Base-by-base conservation (phyloP, 257 asterid genomes). In the Scutellaria barbata region DNA sequence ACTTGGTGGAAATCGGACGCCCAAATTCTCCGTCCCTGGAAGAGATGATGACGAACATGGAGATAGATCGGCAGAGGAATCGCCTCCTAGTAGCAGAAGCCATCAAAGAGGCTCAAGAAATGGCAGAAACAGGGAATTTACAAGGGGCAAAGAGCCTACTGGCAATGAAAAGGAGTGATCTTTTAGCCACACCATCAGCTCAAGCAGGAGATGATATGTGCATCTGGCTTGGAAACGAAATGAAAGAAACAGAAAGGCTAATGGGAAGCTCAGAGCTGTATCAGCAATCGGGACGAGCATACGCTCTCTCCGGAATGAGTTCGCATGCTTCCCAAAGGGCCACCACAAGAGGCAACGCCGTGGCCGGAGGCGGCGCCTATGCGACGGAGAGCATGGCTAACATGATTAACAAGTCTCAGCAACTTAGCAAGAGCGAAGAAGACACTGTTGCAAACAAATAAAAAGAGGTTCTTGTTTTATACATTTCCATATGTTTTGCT, bases 1-100 rank as follows among this genome's bases (percentile, higher is more conserved):
- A 73, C 10, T 42, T 73, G 12, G 77, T 73, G 1, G 72, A 73
- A 37, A 25, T 73, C 10, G 6, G 40, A 1, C 77, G 77, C 11
- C 66, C 72, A 7, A 42, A 17, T 25, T 1, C 10, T 13, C 59
- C 43, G 0, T 7, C 60, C 9, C 33, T 59, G 5, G 33, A 65
- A 17, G 77, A 73, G 5, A 30, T 54, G 66, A 10, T 8, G 0
- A 3, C 65, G 9, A 53, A 64, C 42, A 1, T 73, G 30, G 77
- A 73, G 77, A 72, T 73, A 2, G 77, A 73, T 54, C 45, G 72
- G 18, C 72, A 73, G 66, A 73, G 66, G 51, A 73, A 53, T 20
- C 72, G 77, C 1, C 17, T 73, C 12, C 46, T 0, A 0, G 72
- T 67, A 55, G 77, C 66, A 3, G 77, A 73, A 0, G 30, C 72